These are phyloP conservation scores for Aureobasidium sp. DNA, from an alignment of 2,329 filamentous ascomycete species.

Conservation along the genomic window DNA sequence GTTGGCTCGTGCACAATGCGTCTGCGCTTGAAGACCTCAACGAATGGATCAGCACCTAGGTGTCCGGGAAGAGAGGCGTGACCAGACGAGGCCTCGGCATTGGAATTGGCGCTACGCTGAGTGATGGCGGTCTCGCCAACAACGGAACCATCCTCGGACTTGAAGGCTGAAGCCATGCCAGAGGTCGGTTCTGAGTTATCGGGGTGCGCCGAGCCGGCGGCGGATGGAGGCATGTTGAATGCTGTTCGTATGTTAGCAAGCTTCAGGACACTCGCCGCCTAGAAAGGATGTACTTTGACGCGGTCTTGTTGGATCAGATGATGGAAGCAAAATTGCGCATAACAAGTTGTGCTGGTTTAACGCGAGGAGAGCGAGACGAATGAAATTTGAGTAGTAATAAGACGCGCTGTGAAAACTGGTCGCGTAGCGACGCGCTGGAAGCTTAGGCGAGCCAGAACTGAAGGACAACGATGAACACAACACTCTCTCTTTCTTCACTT, in stretches of 20 bases:
- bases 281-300: background rate
- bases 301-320: background rate
- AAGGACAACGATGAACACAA: background rate
- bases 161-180: background rate
- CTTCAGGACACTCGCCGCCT: background rate
- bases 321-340: background rate
- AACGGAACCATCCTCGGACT: background rate
- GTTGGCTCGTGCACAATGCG: background rate
- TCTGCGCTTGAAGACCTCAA: slow-evolving; percentile 1
- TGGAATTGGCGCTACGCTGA: background rate
- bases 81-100: background rate
- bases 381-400: background rate
- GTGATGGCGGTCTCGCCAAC: background rate
- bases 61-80: background rate
- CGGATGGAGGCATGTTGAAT: background rate
- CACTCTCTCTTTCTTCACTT: background rate
- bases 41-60: background rate
- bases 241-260: background rate
- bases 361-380: background rate
- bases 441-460: background rate
- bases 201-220: background rate
- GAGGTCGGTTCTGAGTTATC: background rate
- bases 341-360: background rate
- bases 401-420: background rate
- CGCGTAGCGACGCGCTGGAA: background rate